Percentiles rank a stretch among this genome's conserved stretches.
phyloP scores from a whole-genome alignment of 164 flowering plant genomes.

The Aristolochia fimbriata region DNA sequence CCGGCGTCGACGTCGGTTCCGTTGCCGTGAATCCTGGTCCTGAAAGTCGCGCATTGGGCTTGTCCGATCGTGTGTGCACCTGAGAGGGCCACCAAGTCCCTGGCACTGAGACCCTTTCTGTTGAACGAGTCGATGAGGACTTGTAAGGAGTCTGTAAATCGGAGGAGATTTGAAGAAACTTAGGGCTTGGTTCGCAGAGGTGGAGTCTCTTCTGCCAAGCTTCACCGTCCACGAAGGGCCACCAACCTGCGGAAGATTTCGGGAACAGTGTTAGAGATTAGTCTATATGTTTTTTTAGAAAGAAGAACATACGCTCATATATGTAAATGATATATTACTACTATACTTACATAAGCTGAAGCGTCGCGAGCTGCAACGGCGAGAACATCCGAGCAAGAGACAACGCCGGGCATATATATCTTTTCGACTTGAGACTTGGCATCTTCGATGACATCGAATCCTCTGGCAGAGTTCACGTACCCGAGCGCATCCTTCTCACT shows the following conservation, averaged over 20 bases:
- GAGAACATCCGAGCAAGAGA: constrained; percentile 31
- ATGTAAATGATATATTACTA: not conserved
- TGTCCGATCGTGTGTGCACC: constrained; percentile 44
- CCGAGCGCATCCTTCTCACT: constrained; percentile 25
- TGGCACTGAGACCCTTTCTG: constrained; percentile 5
- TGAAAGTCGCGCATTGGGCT: constrained; percentile 20
- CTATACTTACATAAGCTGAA: constrained; percentile 10
- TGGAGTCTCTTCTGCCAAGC: constrained; percentile 21
- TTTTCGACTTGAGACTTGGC: constrained; percentile 24
- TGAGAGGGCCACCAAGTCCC: constrained; percentile 8
- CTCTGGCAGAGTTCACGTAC: constrained; percentile 21
- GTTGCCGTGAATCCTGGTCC: constrained; percentile 30
- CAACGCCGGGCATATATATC: constrained; percentile 18
- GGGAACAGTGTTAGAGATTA: too few relatives aligned
- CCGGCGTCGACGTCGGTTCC: constrained; percentile 29
- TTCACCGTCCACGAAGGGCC: constrained; percentile 4
- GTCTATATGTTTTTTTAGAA: not conserved
- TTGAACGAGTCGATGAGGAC: constrained; percentile 1
- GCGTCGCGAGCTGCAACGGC: constrained; percentile 18
- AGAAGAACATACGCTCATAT: not conserved
- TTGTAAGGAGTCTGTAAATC: constrained; percentile 3
- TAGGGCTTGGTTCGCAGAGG: constrained; percentile 4
- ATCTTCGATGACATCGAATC: constrained; percentile 23
- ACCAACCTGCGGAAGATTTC: not conserved
- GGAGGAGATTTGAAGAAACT: constrained; percentile 1